Conservation (phyloP, 164 flowering plant genomes). For the Protea cynaroides region DNA sequence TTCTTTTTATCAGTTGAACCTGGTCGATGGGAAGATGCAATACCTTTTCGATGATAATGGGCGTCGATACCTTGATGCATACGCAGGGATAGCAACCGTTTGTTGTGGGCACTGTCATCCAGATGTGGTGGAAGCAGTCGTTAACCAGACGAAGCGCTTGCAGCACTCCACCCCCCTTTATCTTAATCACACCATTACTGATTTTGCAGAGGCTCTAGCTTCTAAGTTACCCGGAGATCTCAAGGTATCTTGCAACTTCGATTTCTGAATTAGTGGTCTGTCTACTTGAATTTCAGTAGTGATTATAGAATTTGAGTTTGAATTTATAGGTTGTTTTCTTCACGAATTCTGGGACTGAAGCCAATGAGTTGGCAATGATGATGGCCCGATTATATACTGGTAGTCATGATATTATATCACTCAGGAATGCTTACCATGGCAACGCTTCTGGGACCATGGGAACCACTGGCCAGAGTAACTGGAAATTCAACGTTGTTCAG, state of each 20-base stretch:
- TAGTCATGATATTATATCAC: slow-evolving; percentile 65
- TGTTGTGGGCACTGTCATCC: slow-evolving; percentile 95
- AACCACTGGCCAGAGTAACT: slow-evolving; percentile 69
- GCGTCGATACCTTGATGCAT: slow-evolving; percentile 79
- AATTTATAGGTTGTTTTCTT: slow-evolving; percentile 73
- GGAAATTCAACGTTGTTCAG: slow-evolving; percentile 87
- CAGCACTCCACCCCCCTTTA: slow-evolving; percentile 98
- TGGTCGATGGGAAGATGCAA: slow-evolving; percentile 95
- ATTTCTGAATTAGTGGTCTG: no score
- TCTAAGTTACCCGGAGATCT: slow-evolving; percentile 85
- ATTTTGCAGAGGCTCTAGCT: slow-evolving; percentile 92
- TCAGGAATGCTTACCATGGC: slow-evolving; percentile 92
- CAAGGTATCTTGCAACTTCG: slow-evolving; percentile 38
- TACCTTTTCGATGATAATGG: slow-evolving; percentile 90
- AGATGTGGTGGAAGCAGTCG: slow-evolving; percentile 66
- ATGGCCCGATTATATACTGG: slow-evolving; percentile 84
- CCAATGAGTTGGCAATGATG: slow-evolving; percentile 93
- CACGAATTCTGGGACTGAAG: slow-evolving; percentile 97
- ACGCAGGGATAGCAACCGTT: slow-evolving; percentile 92
- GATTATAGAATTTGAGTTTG: not conserved
- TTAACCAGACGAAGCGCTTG: slow-evolving; percentile 51
- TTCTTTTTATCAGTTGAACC: slow-evolving; percentile 39
- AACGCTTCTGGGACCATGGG: slow-evolving; percentile 93
- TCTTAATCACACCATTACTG: slow-evolving; percentile 68
- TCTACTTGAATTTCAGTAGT: not conserved